Evolutionary conservation across 108 stramenopile species (phyloP), one percentile per base, ranked within the genome.

Genomic region (Fragilaria crotonensis): DNA sequence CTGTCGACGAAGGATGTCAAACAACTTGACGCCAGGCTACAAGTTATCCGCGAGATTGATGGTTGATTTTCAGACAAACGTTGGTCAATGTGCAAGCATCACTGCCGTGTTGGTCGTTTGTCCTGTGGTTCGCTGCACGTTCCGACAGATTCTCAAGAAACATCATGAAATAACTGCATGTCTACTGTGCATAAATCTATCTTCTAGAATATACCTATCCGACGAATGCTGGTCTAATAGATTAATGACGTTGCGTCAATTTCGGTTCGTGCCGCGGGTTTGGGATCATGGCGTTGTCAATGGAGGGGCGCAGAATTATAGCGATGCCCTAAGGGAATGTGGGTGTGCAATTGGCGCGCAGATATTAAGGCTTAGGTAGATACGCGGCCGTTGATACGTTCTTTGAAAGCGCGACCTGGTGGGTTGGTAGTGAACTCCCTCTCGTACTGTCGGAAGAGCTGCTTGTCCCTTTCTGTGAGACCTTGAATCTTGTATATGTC

Each of bases 341-440:
- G 5, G 18, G 21, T 4, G 23, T 22, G 48, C 5, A 49, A 49
- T 5, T 49, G 5, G n/a, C n/a, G n/a, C n/a, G n/a, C n/a, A n/a
- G n/a, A n/a, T n/a, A n/a, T n/a, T n/a, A n/a, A n/a, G n/a, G n/a
- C 2, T 74, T 81, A 87, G 31, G 82, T 87, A 36, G 76, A 79
- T 22, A 81, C 79, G 32, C 82, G 73, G 27, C 76, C 74, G 58
- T 87, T 87, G 64, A 87, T 81, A 11, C 87, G 59, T 51, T 88
- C 87, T 26, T 68, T 55, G 33, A 81, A 84, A 54, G 67, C 68
- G 30, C 87, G 72, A 9, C 78, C 74, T 9, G 77, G 76, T 26
- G 80, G 77, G 25, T 78, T 66, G n/a, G 66, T 81, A 20, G 78
- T 84, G 14, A 84, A 64, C 29, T 84, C 65, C 21, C 50, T 56